Evolutionary conservation across 495 filamentous ascomycete species (phyloP).

Genomic region (Xylaria cubensis): DNA sequence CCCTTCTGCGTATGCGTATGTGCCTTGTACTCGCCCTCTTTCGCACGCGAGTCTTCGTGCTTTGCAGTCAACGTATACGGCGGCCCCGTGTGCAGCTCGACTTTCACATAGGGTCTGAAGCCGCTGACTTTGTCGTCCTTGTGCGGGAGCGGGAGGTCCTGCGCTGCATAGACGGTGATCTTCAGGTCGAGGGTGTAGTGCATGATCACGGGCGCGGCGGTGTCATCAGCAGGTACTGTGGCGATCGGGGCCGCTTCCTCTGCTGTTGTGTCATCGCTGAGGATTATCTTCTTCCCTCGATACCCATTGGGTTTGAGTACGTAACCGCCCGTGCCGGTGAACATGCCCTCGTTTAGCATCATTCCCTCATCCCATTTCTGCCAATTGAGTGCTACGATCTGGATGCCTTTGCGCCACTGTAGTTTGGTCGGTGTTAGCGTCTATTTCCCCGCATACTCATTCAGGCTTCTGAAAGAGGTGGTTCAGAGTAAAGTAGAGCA

Average conservation of each 20-base stretch:
- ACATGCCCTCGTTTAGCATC: conserved; percentile 97
- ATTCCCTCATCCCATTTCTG: conserved; percentile 88
- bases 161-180: conserved; percentile 62
- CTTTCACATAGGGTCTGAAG: conserved; percentile 81
- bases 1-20: conserved; percentile 68
- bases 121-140: conserved; percentile 60
- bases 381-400: conserved; percentile 95
- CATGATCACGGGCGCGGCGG: conserved; percentile 33
- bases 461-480: not conserved
- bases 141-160: conserved; percentile 61
- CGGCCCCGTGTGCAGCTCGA: conserved; percentile 81
- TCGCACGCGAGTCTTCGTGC: conserved; percentile 41
- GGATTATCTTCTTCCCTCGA: conserved; percentile 36
- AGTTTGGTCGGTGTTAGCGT: not conserved
- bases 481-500: not conserved
- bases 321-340: conserved; percentile 79
- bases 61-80: conserved; percentile 49
- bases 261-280: not conserved
- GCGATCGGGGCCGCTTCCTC: not conserved
- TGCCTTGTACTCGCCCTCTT: conserved; percentile 72
- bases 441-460: not conserved
- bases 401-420: conserved; percentile 82
- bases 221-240: not conserved
- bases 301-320: conserved; percentile 77
- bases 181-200: conserved; percentile 59